A percentile compares a stretch with the other conserved stretches of the same genome.
phyloP scores from a whole-genome alignment of 192 early-diverging fungal genomes.

The Backusella parvicylindrica region DNA sequence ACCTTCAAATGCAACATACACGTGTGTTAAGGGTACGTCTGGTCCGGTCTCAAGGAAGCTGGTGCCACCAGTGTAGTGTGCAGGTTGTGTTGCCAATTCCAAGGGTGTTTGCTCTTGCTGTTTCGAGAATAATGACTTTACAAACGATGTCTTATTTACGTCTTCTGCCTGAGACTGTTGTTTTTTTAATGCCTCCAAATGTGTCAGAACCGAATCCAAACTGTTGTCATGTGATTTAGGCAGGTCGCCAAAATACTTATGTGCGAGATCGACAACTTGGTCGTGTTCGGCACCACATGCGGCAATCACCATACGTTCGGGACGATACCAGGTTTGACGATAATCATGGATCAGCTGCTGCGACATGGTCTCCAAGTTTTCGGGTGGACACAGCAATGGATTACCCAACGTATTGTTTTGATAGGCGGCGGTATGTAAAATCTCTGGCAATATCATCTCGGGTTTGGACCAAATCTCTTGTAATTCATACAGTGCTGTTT shows the following conservation, averaged over 20 bases:
- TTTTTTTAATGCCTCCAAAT: slow-evolving; percentile 19
- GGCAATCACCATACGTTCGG: slow-evolving; percentile 89
- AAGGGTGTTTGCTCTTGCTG: not conserved
- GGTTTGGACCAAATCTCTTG: slow-evolving; percentile 83
- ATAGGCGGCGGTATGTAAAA: slow-evolving; percentile 83
- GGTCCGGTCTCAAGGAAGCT: slow-evolving; percentile 64
- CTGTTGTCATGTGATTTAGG: slow-evolving; percentile 12
- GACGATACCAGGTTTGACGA: slow-evolving; percentile 80
- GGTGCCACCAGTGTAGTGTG: slow-evolving; percentile 83
- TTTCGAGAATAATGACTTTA: slow-evolving; percentile 28
- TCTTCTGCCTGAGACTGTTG: slow-evolving; percentile 11
- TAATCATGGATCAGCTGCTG: slow-evolving; percentile 67
- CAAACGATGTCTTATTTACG: slow-evolving; percentile 8
- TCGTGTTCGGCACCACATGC: slow-evolving; percentile 86
- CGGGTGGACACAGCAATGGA: slow-evolving; percentile 69
- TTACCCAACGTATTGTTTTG: slow-evolving; percentile 76
- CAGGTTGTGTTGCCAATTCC: slow-evolving; percentile 39
- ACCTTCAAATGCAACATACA: slow-evolving; percentile 89
- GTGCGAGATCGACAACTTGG: slow-evolving; percentile 66
- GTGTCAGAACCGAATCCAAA: slow-evolving; percentile 27
- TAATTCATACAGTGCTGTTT: slow-evolving; percentile 82
- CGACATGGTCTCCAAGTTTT: slow-evolving; percentile 63
- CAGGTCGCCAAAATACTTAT: slow-evolving; percentile 76
- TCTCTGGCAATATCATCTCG: slow-evolving; percentile 83
- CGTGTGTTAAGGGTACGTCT: slow-evolving; percentile 72